Base-by-base conservation (phyloP, 1,284 basidiomycete species). In the Cryptococcus floricola region DNA sequence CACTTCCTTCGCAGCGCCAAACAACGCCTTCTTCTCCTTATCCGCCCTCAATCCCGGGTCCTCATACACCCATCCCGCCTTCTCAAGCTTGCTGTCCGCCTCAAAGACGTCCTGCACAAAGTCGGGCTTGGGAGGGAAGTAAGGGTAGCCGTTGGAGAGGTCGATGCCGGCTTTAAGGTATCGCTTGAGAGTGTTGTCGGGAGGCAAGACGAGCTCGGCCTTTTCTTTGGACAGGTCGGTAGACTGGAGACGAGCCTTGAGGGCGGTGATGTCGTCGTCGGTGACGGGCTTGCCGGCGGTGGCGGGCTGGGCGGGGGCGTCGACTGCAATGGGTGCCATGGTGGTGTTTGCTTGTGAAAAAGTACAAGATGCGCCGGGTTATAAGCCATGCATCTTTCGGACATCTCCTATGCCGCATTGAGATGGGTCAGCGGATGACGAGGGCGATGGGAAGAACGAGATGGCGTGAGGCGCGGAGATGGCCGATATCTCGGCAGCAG, bases 1-100 rank as follows among this genome's bases (percentile, higher is more conserved):
- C 27, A 69, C 69, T 52, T 66, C 50, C 52, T 62, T 65, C 16
- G 68, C 69, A 5, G 70, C 70, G 14, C 54, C 59, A 31, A 72
- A 66, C 27, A 72, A 61, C 1, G 67, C 66, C 57, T 68, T 68
- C 66, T 72, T 70, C 57, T 64, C 64, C 12, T 54, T 57, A 50
- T 72, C 70, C 44, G 70, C 70, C 18, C 70, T 61, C 10, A 53
- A 52, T 0, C 56, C 70, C 0, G 70, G 70, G 52, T 71, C 68
- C 23, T 62, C 55, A 52, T 71, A 69, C 31, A 34, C 31, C 31
- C 31, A 34, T 8, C 31, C 31, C n/a, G 62, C 57, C 28, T 67
- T 56, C 31, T 62, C 51, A 28, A 69, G 54, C 23, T 57, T 62
- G 27, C 69, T 59, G 50, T 69, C 59, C 48, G 60, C 56, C 14